Percentiles rank a stretch among this genome's conserved stretches.
Evolutionary conservation across 108 stramenopile genomes (phyloP).

Genomic region (Schizochytrium sp.): DNA sequence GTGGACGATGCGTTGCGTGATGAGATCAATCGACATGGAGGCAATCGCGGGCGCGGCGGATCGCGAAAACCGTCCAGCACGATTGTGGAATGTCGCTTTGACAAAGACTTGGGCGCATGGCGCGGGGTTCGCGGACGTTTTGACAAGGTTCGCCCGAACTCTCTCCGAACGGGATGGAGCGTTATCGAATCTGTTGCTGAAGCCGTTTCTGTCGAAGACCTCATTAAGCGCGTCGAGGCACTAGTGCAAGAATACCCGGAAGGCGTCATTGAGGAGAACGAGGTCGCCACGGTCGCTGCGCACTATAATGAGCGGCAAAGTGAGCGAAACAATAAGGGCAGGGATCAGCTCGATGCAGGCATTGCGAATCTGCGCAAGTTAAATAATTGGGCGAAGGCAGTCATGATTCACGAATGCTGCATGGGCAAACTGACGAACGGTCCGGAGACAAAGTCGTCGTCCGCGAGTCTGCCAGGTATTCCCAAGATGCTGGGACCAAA

Average conservation of each 20-base stretch:
- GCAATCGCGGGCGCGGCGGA: not conserved
- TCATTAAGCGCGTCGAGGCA: not conserved
- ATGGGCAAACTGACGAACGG: not conserved
- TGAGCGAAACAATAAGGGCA: not conserved
- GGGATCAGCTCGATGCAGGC: not conserved
- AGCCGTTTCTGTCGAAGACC: not conserved
- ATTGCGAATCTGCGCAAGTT: conserved; percentile 18
- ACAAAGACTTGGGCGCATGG: not conserved
- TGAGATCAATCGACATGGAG: not conserved
- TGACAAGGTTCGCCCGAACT: conserved; percentile 15
- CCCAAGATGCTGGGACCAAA: not conserved
- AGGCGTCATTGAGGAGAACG: not conserved
- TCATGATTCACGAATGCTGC: conserved; percentile 11
- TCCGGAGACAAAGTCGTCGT: not conserved
- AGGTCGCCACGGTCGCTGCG: not conserved
- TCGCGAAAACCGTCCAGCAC: not conserved
- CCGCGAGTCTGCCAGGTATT: not conserved
- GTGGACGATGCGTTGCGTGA: not conserved
- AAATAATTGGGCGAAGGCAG: conserved; percentile 24
- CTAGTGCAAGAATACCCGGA: not conserved
- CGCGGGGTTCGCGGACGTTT: not conserved
- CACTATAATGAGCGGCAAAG: conserved; percentile 14
- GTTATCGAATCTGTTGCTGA: conserved; percentile 19
- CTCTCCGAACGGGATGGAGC: not conserved
- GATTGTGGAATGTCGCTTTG: conserved; percentile 21